A percentile compares a stretch with the other conserved stretches of the same genome.
Conservation (phyloP, 2,329 filamentous ascomycete species). For the Fusarium lyarnte region DNA sequence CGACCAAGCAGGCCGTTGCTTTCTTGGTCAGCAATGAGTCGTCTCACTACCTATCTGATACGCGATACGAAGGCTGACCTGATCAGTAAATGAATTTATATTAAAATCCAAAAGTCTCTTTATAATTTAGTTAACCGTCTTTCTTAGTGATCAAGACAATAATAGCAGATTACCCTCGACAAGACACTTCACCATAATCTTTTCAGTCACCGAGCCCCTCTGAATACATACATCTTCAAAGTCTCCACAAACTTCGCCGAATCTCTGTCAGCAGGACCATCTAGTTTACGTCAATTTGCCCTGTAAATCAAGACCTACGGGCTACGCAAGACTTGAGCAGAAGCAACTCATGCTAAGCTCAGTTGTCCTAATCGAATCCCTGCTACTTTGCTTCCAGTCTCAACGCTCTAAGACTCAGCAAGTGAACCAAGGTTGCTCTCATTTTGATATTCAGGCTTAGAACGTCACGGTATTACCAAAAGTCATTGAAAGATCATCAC, state of each 20-base stretch:
- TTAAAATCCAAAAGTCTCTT: not conserved
- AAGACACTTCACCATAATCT: not conserved
- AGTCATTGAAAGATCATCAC: not conserved
- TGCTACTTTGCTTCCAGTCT: constrained; percentile 40
- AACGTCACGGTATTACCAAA: too few relatives aligned
- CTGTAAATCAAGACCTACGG: too few relatives aligned
- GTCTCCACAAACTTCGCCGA: too few relatives aligned
- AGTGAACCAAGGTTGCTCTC: constrained; percentile 42
- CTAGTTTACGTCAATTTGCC: too few relatives aligned
- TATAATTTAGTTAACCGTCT: not conserved
- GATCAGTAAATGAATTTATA: not conserved
- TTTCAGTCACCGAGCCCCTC: too few relatives aligned
- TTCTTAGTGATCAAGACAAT: not conserved
- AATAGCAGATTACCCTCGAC: too few relatives aligned
- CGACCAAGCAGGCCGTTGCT: not conserved
- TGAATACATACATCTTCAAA: too few relatives aligned
- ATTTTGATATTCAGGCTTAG: not conserved
- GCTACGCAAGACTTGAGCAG: too few relatives aligned
- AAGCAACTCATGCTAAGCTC: too few relatives aligned
- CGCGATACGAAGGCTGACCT: constrained; percentile 48
- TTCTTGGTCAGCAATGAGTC: not conserved
- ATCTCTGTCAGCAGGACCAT: too few relatives aligned
- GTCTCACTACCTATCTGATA: not conserved
- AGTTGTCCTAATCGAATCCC: constrained; percentile 12
- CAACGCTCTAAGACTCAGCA: constrained; percentile 43